Percentiles rank a stretch among this genome's conserved stretches.
Evolutionary conservation across 2,329 filamentous ascomycete species (phyloP).

Genomic region (Botryotinia globosa): DNA sequence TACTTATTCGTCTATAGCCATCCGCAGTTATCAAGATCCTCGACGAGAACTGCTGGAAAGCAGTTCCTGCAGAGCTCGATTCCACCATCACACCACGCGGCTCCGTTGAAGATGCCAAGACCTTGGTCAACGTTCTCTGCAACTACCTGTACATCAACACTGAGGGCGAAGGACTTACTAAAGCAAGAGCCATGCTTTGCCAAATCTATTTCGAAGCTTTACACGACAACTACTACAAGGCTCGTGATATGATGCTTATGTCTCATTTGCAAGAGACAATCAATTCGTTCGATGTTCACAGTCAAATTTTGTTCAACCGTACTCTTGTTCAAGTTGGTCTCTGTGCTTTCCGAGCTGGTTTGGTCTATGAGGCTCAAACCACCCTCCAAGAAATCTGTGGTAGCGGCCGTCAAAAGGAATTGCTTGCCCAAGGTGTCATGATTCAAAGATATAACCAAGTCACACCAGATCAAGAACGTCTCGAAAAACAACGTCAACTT

Average conservation of each 20-base stretch:
- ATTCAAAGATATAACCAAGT: constrained; percentile 97
- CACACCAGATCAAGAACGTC: constrained; percentile 93
- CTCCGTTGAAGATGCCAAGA: constrained; percentile 64
- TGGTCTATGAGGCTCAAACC: constrained; percentile 96
- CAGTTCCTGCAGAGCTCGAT: constrained; percentile 65
- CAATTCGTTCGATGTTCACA: constrained; percentile 91
- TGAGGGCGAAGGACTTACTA: constrained; percentile 76
- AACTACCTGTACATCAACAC: constrained; percentile 93
- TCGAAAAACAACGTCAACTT: constrained; percentile 94
- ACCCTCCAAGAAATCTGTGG: constrained; percentile 98
- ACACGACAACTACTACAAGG: constrained; percentile 96
- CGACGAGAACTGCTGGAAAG: constrained; percentile 91
- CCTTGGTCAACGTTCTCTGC: constrained; percentile 83
- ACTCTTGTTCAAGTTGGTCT: constrained; percentile 97
- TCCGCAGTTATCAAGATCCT: constrained; percentile 89
- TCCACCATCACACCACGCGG: constrained; percentile 77
- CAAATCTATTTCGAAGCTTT: constrained; percentile 98
- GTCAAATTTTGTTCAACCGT: constrained; percentile 97
- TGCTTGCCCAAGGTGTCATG: constrained; percentile 96
- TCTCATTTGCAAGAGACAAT: constrained; percentile 98
- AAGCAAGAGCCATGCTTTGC: constrained; percentile 94
- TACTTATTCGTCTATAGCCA: constrained; percentile 51
- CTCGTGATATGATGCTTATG: constrained; percentile 99
- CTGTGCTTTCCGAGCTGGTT: constrained; percentile 94
- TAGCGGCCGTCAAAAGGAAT: constrained; percentile 94